phyloP scores from a whole-genome alignment of 2,329 filamentous ascomycete species.

The Diplodia intermedia region DNA sequence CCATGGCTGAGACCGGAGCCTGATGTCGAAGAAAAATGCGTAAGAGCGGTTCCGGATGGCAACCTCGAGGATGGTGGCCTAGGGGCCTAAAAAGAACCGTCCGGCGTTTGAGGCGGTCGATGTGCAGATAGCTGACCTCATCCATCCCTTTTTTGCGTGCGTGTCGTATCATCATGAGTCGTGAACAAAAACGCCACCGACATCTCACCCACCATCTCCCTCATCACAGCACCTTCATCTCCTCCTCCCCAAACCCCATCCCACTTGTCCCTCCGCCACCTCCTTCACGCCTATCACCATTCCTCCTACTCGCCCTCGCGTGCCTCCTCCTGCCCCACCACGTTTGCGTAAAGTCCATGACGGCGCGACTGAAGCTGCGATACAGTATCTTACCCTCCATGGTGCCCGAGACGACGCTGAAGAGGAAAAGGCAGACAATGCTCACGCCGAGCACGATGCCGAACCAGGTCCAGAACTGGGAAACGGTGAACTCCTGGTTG shows the following conservation, averaged over 20 bases:
- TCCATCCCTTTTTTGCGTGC: neutral
- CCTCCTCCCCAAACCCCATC: neutral
- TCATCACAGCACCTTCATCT: neutral
- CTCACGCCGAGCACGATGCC: conserved; percentile 67
- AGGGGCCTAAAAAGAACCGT: neutral
- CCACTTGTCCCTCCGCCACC: neutral
- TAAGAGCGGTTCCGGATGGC: neutral
- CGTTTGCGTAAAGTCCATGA: conserved; percentile 33
- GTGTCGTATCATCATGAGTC: neutral
- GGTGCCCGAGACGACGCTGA: conserved; percentile 64
- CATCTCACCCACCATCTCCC: neutral
- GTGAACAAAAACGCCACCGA: neutral
- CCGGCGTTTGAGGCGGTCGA: neutral
- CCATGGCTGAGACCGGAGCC: neutral
- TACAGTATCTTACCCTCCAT: conserved; percentile 63
- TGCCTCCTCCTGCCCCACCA: conserved; percentile 18
- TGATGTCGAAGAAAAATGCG: neutral
- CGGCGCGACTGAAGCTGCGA: conserved; percentile 48
- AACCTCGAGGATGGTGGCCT: neutral
- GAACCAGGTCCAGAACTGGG: conserved; percentile 73
- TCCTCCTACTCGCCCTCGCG: conserved; percentile 3
- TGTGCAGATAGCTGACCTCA: neutral
- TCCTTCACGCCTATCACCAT: neutral
- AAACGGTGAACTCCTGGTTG: conserved; percentile 65
- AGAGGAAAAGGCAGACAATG: conserved; percentile 63